Evolutionary conservation across 768 basidiomycete species (phyloP).

Genomic region (Boletus eberwhitei): DNA sequence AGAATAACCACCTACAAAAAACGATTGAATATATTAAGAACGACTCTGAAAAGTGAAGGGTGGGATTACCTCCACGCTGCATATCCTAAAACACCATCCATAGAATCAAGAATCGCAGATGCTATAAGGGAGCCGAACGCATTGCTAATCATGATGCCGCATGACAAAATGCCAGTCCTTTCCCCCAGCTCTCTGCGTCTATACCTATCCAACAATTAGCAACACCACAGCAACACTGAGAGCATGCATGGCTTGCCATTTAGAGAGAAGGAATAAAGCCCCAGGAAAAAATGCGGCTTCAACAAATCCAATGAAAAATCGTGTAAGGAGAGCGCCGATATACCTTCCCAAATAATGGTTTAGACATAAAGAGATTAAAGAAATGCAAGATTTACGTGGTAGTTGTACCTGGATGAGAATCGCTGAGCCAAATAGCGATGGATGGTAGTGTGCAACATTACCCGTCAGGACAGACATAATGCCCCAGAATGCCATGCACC

Average conservation of each 20-base stretch:
- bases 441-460: constrained; percentile 15
- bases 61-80: constrained; percentile 65
- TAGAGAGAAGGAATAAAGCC: constrained; percentile 39
- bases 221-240: constrained; percentile 34
- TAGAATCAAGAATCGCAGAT: constrained; percentile 66
- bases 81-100: constrained; percentile 66
- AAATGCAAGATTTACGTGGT: constrained; percentile 28
- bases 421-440: neutral
- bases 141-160: constrained; percentile 75
- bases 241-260: constrained; percentile 32
- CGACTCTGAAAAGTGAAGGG: neutral
- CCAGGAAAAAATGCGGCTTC: constrained; percentile 73
- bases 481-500: constrained; percentile 73
- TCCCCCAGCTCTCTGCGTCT: constrained; percentile 66
- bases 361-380: neutral
- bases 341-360: constrained; percentile 43
- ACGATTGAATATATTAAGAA: neutral
- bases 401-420: constrained; percentile 36
- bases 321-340: constrained; percentile 56
- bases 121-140: constrained; percentile 80
- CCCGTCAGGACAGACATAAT: constrained; percentile 53
- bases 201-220: constrained; percentile 53
- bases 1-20: constrained; percentile 66
- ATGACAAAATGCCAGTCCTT: constrained; percentile 63
- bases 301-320: constrained; percentile 78